A percentile compares a stretch with the other conserved stretches of the same genome.
phyloP scores from a whole-genome alignment of 2,329 filamentous ascomycete genomes.

The Chaetothyriales sp. region DNA sequence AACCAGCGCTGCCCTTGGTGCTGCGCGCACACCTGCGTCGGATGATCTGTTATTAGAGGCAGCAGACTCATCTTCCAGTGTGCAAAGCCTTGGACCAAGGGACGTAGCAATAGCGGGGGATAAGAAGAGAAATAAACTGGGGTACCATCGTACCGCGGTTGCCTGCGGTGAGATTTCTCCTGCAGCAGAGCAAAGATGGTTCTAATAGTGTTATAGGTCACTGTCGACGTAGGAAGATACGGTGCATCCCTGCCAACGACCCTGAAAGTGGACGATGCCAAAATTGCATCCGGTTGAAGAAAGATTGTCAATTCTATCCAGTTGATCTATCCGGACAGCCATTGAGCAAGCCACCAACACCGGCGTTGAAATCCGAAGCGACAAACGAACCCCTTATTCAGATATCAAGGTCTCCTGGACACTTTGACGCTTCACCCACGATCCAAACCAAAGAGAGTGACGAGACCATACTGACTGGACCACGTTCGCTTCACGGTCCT shows the following conservation, averaged over 20 bases:
- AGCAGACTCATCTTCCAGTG: conserved; percentile 32
- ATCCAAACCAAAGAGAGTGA: neutral
- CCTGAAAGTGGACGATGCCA: conserved; percentile 66
- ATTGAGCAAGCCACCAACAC: neutral
- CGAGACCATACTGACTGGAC: neutral
- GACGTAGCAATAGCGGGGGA: conserved; percentile 35
- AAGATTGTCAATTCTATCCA: conserved; percentile 83
- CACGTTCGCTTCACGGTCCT: neutral
- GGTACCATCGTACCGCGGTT: conserved; percentile 88
- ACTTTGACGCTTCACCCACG: neutral
- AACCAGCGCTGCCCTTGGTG: neutral
- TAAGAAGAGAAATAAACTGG: conserved; percentile 77
- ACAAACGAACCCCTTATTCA: neutral
- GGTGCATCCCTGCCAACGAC: conserved; percentile 64
- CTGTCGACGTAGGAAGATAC: conserved; percentile 83
- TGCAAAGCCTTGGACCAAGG: conserved; percentile 28
- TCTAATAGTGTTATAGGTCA: conserved; percentile 47
- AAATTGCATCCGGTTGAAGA: conserved; percentile 88
- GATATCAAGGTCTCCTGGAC: neutral
- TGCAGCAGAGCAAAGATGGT: conserved; percentile 2
- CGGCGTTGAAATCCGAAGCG: neutral
- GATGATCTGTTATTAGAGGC: neutral
- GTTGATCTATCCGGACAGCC: conserved; percentile 53
- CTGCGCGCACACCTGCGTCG: neutral
- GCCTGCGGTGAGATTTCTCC: conserved; percentile 66